These are phyloP conservation scores for Ceratobasidium sp. DNA, from an alignment of 1,284 basidiomycete species.

Conservation along the genomic window DNA sequence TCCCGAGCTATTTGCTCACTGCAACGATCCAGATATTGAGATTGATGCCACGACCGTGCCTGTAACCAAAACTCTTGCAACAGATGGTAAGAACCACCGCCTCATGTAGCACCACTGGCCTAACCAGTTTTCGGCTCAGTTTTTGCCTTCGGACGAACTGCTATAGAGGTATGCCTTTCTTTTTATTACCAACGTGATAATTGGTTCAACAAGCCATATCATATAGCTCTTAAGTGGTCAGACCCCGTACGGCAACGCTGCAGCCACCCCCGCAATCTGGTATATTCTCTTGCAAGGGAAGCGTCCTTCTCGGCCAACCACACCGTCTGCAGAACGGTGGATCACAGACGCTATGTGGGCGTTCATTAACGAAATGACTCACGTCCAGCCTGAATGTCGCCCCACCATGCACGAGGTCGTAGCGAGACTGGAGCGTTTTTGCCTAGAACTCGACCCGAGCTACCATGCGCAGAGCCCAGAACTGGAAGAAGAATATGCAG, in stretches of 20 bases:
- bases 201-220: not conserved
- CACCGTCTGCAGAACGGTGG: constrained; percentile 10
- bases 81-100: constrained; percentile 7
- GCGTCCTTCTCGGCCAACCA: constrained; percentile 13
- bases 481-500: not conserved
- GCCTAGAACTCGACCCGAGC: constrained; percentile 8
- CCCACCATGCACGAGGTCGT: constrained; percentile 24
- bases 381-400: constrained; percentile 20
- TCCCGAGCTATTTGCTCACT: constrained; percentile 25
- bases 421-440: constrained; percentile 14
- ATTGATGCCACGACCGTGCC: constrained; percentile 12
- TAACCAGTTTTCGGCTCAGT: not conserved
- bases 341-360: constrained; percentile 25
- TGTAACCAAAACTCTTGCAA: constrained; percentile 24
- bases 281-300: constrained; percentile 25
- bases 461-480: not conserved
- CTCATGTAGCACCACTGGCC: not conserved
- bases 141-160: constrained; percentile 23
- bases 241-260: constrained; percentile 19
- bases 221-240: constrained; percentile 13
- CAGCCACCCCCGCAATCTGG: constrained; percentile 26
- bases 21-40: constrained; percentile 22
- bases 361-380: constrained; percentile 34
- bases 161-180: constrained; percentile 6
- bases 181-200: not conserved